Base-by-base conservation (phyloP, 306 rosid species). In the Bauhinia variegata region DNA sequence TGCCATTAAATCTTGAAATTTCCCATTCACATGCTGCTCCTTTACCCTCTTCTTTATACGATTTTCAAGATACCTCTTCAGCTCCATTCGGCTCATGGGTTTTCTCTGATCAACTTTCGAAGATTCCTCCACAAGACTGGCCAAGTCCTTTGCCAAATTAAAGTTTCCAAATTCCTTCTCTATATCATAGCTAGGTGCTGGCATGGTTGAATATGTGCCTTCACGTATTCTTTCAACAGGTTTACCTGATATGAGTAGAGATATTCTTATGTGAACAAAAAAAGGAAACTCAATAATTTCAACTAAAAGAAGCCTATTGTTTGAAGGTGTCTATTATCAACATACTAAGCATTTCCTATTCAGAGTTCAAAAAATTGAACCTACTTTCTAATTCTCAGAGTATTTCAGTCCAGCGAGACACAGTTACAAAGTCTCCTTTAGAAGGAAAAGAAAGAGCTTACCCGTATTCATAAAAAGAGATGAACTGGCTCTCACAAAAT, bases 11-110 rank as follows among this genome's bases (percentile, higher is more conserved):
- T 82, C 60, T 36, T 37, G 78, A 61, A 92, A 92, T 78, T 87
- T 92, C 38, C 96, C 95, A 56, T 75, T 49, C 65, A 61, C 54
- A 61, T 72, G 82, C 11, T 79, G 90, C 56, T 84, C 86, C 76
- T 92, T 92, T 64, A 87, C 96, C 63, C 86, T 79, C 87, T 80
- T 87, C 79, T 89, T 92, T 11, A 89, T 78, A 38, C 76, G 83
- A 63, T 72, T 49, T 68, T 89, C 87, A 17, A 89, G 75, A 37
- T 60, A 84, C 51, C 89, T 86, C 83, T 87, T 89, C 30, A 87
- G 81, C 71, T 87, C 91, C 86, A 84, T 85, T 34, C 85, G 78
- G 66, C 83, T 73, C 63, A 11, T 81, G 46, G 85, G 63, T 75
- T 69, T 82, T 71, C 43, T 75, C 42, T 65, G 50, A 6, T 54